Evolutionary conservation across 2,329 filamentous ascomycete genomes (phyloP), one percentile per base, ranked within the genome.

Genomic region (Apiospora hydei): DNA sequence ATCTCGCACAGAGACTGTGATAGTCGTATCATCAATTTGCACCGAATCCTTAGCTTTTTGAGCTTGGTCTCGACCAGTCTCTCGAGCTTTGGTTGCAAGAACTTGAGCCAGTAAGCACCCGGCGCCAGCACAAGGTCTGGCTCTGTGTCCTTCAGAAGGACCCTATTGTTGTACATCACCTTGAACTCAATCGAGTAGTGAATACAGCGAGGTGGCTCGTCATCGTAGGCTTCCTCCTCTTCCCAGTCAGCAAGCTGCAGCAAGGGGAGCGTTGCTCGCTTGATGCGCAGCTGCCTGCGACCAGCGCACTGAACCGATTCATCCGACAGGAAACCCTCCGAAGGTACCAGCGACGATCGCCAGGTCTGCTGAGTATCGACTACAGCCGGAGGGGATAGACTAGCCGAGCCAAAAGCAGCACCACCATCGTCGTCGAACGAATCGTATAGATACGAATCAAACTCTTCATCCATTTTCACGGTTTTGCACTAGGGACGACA

Each of bases 121-220:
- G 76, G 77, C 11, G 75, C 74, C 13, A 78, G 72, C 30, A 79
- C 75, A 18, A 80, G 72, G 61, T 78, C 73, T 47, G 70, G 76
- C 72, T 80, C 76, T 61, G 76, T 78, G 51, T 78, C 75, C 70
- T 75, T 79, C 43, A 75, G 71, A 11, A 80, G 41, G 66, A 73
- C 57, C 74, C 72, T 75, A 66, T 75, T 76, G 51, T 79, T 78
- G 7, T 77, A 57, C 34, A 70, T 71, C n/a, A 78, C 70, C 64
- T 79, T 78, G 77, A 74, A 79, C 69, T 77, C 73, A 49, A 78
- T 76, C 26, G 75, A 76, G 72, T 78, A 79, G 72, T 77, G 75
- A 38, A 80, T 75, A 70, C 73, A 77, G 69, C 69, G 77, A 30
- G 73, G 77, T 16, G 64, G 51, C 10, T 57, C n/a, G 4, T 57